phyloP scores from a whole-genome alignment of 176 grass and related monocot genomes.

The Aegilops longissima region DNA sequence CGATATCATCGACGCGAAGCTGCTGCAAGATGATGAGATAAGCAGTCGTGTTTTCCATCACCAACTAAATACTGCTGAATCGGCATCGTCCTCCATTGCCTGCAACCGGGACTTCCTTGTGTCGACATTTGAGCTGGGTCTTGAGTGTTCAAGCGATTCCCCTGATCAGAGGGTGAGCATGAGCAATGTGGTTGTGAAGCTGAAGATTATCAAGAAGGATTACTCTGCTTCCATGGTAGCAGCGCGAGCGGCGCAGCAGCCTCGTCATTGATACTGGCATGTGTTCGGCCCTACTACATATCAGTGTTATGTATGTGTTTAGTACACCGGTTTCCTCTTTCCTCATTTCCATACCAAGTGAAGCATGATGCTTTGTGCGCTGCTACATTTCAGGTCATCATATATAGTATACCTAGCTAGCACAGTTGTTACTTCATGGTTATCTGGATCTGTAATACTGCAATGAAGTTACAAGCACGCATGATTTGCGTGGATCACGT shows the following conservation, averaged over 20 bases:
- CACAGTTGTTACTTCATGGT: too few species aligned
- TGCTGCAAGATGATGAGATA: background rate
- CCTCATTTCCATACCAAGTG: too few species aligned
- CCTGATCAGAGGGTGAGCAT: background rate
- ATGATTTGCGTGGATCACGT: too few species aligned
- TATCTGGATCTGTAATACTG: too few species aligned
- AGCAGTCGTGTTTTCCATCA: background rate
- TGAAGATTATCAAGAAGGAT: background rate
- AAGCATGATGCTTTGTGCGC: too few species aligned
- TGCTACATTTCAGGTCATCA: too few species aligned
- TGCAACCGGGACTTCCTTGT: background rate
- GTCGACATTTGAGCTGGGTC: background rate
- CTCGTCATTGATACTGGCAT: background rate
- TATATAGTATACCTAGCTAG: too few species aligned
- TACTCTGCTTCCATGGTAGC: background rate
- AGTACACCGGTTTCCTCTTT: too few species aligned
- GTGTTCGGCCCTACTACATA: background rate
- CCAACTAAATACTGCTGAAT: background rate
- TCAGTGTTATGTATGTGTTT: background rate
- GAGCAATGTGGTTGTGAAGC: background rate
- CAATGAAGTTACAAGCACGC: too few species aligned
- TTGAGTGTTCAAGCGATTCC: background rate
- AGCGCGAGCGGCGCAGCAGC: background rate
- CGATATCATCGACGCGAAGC: background rate
- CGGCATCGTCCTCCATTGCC: background rate